Conservation (phyloP, 1,139 yeast genomes). For the Yamadazyma blattariae region DNA sequence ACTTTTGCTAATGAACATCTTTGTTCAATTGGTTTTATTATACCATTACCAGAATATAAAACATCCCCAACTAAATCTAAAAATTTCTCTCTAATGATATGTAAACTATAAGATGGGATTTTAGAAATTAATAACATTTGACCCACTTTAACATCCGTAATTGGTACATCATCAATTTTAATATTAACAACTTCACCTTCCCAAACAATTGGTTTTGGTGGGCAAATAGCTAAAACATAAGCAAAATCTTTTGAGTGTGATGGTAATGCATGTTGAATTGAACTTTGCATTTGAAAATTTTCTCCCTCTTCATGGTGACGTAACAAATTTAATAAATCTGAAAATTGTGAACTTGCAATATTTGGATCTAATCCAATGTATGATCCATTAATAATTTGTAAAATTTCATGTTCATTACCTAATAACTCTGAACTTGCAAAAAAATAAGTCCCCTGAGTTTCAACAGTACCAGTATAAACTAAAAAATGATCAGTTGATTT, state of each 20-base stretch:
- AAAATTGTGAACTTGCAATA: constrained; percentile 24
- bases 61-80: constrained; percentile 54
- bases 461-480: constrained; percentile 72
- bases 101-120: constrained; percentile 37
- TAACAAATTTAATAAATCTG: constrained; percentile 26
- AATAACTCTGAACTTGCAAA: constrained; percentile 63
- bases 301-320: constrained; percentile 17
- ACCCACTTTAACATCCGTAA: constrained; percentile 59
- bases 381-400: constrained; percentile 42
- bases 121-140: constrained; percentile 65
- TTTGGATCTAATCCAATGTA: constrained; percentile 39
- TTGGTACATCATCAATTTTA: constrained; percentile 44
- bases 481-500: constrained; percentile 71
- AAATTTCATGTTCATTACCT: constrained; percentile 42
- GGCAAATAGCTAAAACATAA: constrained; percentile 72
- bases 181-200: constrained; percentile 74
- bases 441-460: constrained; percentile 71
- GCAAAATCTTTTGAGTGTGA: constrained; percentile 41
- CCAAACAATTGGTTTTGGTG: constrained; percentile 88
- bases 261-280: constrained; percentile 17
- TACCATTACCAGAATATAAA: constrained; percentile 38
- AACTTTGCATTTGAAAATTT: constrained; percentile 13
- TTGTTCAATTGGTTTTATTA: constrained; percentile 47
- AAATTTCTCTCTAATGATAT: constrained; percentile 39
- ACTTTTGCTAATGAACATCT: constrained; percentile 73